These are phyloP conservation scores for Oryza glaberrima DNA, from an alignment of 176 grass and related monocot species.

Conservation along the genomic window DNA sequence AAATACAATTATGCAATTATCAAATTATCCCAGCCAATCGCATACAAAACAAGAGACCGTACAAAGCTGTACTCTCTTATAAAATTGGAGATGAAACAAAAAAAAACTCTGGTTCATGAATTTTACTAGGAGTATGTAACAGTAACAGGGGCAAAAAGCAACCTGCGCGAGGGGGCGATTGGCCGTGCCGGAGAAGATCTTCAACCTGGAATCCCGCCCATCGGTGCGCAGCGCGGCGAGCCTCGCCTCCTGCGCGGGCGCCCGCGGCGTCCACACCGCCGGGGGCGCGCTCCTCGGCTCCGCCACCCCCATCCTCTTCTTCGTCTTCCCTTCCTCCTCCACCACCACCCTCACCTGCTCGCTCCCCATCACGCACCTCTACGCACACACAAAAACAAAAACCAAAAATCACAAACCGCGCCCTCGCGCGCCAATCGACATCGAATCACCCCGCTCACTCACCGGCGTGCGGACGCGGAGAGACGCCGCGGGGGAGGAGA, in stretches of 20 bases:
- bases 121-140: background rate
- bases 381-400: background rate
- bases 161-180: constrained; percentile 75
- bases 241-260: constrained; percentile 40
- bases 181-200: constrained; percentile 85
- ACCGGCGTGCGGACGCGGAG: constrained; percentile 54
- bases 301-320: constrained; percentile 25
- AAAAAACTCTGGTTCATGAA: background rate
- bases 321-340: constrained; percentile 29
- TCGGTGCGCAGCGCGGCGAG: constrained; percentile 35
- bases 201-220: constrained; percentile 56
- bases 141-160: background rate
- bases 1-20: background rate
- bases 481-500: background rate
- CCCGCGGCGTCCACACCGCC: constrained; percentile 23
- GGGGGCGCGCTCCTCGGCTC: background rate
- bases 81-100: background rate
- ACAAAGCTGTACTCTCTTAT: background rate
- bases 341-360: constrained; percentile 44
- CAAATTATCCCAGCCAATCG: background rate
- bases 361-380: constrained; percentile 51
- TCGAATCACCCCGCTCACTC: constrained; percentile 14
- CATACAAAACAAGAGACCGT: background rate
- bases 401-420: background rate
- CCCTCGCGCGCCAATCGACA: background rate